Evolutionary conservation across 768 basidiomycete species (phyloP), one percentile per base, ranked within the genome.

Genomic region (Phylloporus sp.): DNA sequence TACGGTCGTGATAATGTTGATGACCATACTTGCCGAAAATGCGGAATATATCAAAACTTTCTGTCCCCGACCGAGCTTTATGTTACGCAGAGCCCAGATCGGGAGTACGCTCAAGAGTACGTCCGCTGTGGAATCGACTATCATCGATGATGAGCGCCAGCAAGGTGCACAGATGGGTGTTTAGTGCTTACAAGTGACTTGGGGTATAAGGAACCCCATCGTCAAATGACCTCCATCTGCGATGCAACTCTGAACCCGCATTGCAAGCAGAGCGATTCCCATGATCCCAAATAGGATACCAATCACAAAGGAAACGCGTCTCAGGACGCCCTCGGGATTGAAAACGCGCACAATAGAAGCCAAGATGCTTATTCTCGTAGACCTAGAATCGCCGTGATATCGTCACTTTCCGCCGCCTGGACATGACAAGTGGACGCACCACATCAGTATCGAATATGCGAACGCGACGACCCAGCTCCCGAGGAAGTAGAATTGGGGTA

Each of bases 361-460:
- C 22, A 59, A 36, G 21, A 59, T 32, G 18, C 57, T 58, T 26
- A 59, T 41, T 9, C 57, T 50, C 6, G 57, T 41, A 5, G 46
- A 18, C 56, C 57, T 59, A 33, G 17, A 5, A 22, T 4, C 8
- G 24, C 4, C 24, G n/a, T 38, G 18, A 1, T 11, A 33, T 0
- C 4, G 24, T 22, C n/a, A n/a, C n/a, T 26, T 17, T 17, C n/a
- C 24, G 23, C n/a, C n/a, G n/a, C n/a, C n/a, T n/a, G n/a, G 7
- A 20, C 17, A 6, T 5, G 17, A 36, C 7, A 22, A 18, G 46
- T 8, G 6, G 32, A 5, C 32, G n/a, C 32, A 33, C 32, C 32
- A 33, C 32, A 33, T 9, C 9, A 33, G 14, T 15, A 17, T 41
- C 4, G 61, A 45, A 50, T 56, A 56, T 2, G 54, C 56, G 20